A percentile compares a stretch with the other conserved stretches of the same genome.
These are phyloP conservation scores for Teratosphaeria pseudoeucalypti DNA, from an alignment of 2,329 filamentous ascomycete genomes.

Conservation along the genomic window DNA sequence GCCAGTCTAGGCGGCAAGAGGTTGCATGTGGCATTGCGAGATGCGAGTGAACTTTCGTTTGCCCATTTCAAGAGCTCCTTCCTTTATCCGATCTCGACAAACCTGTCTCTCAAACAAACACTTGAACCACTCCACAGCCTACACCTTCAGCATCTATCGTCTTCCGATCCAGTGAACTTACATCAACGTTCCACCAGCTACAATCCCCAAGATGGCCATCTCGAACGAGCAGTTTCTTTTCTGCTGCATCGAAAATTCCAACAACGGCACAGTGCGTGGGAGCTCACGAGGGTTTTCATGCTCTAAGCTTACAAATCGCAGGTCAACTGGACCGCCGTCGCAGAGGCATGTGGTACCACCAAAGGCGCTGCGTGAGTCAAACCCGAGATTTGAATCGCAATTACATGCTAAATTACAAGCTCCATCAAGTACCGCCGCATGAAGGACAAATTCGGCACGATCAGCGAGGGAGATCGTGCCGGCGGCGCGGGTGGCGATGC, in stretches of 20 bases:
- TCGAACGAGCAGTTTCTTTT: constrained; percentile 8
- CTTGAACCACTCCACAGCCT: not conserved
- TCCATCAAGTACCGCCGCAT: constrained; percentile 8
- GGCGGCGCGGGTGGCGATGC: not conserved
- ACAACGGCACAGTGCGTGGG: constrained; percentile 1
- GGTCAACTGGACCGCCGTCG: constrained; percentile 9
- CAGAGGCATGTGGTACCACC: constrained; percentile 7
- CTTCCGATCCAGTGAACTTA: not conserved
- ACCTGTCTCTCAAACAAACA: not conserved
- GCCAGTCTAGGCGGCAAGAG: not conserved
- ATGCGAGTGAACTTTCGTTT: not conserved
- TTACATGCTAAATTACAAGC: not conserved
- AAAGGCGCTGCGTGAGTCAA: constrained; percentile 8
- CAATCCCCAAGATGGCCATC: not conserved
- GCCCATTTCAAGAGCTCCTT: not conserved
- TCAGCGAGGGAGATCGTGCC: not conserved
- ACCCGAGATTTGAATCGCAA: not conserved
- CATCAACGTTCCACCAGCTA: not conserved
- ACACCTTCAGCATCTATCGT: not conserved
- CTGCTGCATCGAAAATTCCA: constrained; percentile 5
- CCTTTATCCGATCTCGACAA: not conserved
- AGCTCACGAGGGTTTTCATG: not conserved
- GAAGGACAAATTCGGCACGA: constrained; percentile 5
- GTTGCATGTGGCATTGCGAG: not conserved
- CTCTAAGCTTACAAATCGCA: not conserved